A percentile compares a stretch with the other conserved stretches of the same genome.
Conservation (phyloP, 495 filamentous ascomycete species). For the Aspergillus olivimuriae region DNA sequence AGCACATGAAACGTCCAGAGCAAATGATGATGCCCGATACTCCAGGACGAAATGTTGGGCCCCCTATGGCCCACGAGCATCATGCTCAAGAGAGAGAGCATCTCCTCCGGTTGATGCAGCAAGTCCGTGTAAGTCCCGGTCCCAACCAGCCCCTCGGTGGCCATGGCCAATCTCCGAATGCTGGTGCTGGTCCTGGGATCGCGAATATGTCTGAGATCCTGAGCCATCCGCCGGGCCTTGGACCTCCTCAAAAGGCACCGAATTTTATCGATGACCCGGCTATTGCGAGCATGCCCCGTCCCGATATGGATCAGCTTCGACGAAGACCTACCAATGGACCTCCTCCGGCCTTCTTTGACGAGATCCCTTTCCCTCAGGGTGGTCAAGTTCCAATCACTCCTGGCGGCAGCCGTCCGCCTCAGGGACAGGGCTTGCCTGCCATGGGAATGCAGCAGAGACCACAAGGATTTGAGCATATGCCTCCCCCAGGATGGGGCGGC, state of each 20-base stretch:
- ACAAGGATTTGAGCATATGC: slow-evolving; percentile 44
- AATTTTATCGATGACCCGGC: slow-evolving; percentile 42
- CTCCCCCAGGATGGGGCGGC: slow-evolving; percentile 37
- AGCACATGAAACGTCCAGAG: slow-evolving; percentile 26
- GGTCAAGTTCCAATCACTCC: slow-evolving; percentile 33
- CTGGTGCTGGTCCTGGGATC: slow-evolving; percentile 32
- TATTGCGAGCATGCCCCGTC: slow-evolving; percentile 43
- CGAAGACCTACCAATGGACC: slow-evolving; percentile 34
- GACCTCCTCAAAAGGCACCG: slow-evolving; percentile 32
- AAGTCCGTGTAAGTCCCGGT: slow-evolving; percentile 32
- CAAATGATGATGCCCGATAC: slow-evolving; percentile 19
- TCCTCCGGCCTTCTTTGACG: slow-evolving; percentile 42
- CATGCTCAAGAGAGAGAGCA: slow-evolving; percentile 43
- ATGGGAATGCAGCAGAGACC: slow-evolving; percentile 43
- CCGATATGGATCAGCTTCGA: slow-evolving; percentile 37
- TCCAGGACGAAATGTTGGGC: slow-evolving; percentile 12
- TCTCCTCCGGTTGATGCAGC: slow-evolving; percentile 49
- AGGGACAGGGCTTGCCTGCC: slow-evolving; percentile 27
- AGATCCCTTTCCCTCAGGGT: slow-evolving; percentile 32
- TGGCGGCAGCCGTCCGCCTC: slow-evolving; percentile 28
- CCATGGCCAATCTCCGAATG: slow-evolving; percentile 29
- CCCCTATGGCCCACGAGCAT: slow-evolving; percentile 23
- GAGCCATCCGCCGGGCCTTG: slow-evolving; percentile 38
- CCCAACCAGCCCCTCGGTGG: slow-evolving; percentile 16
- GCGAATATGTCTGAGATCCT: slow-evolving; percentile 39